Evolutionary conservation across 164 flowering plant species (phyloP).

Genomic region (Cinnamomum chago): DNA sequence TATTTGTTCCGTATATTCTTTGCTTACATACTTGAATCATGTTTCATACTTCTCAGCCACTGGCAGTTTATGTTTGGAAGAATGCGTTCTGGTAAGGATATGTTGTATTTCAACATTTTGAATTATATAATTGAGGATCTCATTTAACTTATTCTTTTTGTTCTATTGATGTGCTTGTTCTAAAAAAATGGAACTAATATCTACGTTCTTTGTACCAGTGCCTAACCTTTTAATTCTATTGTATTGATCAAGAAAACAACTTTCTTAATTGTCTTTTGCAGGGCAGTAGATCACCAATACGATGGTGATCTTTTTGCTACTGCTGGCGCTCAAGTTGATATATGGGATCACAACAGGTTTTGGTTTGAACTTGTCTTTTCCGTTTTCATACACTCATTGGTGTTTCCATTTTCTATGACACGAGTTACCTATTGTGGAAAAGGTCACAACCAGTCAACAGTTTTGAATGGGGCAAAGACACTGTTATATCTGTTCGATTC

Average conservation of each 20-base stretch:
- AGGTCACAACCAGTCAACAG: conserved; percentile 89
- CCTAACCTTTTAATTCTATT: neutral
- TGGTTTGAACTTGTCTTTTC: neutral
- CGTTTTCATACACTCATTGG: neutral
- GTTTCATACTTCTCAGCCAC: conserved; percentile 46
- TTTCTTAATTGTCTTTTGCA: conserved; percentile 14
- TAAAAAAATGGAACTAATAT: neutral
- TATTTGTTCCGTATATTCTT: neutral
- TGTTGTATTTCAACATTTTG: neutral
- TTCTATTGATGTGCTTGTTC: neutral
- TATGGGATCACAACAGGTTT: conserved; percentile 96
- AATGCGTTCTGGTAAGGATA: conserved; percentile 73
- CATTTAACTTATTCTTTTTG: neutral
- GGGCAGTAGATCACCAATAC: conserved; percentile 94
- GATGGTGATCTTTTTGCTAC: conserved; percentile 85
- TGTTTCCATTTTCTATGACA: conserved; percentile 10
- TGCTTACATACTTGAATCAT: conserved; percentile 2
- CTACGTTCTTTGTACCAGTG: neutral
- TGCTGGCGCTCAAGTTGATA: conserved; percentile 90
- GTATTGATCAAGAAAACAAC: neutral
- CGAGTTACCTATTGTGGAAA: neutral
- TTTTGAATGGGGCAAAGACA: conserved; percentile 79
- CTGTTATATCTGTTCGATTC: conserved; percentile 73
- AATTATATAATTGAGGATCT: neutral
- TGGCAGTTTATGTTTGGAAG: conserved; percentile 66